Percentiles rank a stretch among this genome's conserved stretches.
phyloP scores from a whole-genome alignment of 2,329 filamentous ascomycete genomes.

The Penicillium sp. region DNA sequence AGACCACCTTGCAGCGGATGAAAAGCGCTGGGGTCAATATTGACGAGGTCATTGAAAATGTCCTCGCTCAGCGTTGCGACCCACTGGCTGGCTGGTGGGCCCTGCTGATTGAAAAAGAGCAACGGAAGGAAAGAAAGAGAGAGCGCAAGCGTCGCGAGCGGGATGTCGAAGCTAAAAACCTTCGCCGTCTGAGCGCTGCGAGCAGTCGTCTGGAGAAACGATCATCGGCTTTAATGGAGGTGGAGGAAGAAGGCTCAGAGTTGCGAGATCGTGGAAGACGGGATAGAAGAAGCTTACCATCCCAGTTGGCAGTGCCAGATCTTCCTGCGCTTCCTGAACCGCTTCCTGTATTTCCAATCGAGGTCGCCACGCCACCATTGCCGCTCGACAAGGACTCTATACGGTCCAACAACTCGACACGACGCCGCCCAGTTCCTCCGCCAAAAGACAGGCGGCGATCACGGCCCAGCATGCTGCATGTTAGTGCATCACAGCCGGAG shows the following conservation, averaged over 20 bases:
- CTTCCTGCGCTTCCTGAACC: conserved; percentile 73
- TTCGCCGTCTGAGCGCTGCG: conserved; percentile 81
- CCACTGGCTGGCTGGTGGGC: conserved; percentile 95
- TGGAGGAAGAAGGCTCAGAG: conserved; percentile 69
- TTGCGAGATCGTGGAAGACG: conserved; percentile 73
- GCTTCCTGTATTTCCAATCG: conserved; percentile 35
- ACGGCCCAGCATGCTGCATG: conserved; percentile 80
- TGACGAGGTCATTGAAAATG: conserved; percentile 91
- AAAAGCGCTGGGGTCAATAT: conserved; percentile 90
- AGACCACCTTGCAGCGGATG: conserved; percentile 89
- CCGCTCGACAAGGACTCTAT: conserved; percentile 73
- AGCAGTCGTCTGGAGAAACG: conserved; percentile 83
- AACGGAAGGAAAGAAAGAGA: conserved; percentile 75
- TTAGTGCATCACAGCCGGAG: conserved; percentile 71
- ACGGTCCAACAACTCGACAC: conserved; percentile 73
- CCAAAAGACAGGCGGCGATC: conserved; percentile 82
- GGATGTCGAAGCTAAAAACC: conserved; percentile 75
- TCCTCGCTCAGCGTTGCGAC: conserved; percentile 85
- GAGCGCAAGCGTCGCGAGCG: conserved; percentile 83
- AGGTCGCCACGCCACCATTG: conserved; percentile 51
- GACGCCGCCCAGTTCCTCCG: conserved; percentile 74
- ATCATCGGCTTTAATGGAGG: conserved; percentile 72
- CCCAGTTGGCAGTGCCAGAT: conserved; percentile 67
- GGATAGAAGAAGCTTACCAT: conserved; percentile 68
- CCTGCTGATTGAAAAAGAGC: conserved; percentile 88